Percentiles rank a stretch among this genome's conserved stretches.
phyloP scores from a whole-genome alignment of 2,329 filamentous ascomycete species.

The Botryotinia globosa region DNA sequence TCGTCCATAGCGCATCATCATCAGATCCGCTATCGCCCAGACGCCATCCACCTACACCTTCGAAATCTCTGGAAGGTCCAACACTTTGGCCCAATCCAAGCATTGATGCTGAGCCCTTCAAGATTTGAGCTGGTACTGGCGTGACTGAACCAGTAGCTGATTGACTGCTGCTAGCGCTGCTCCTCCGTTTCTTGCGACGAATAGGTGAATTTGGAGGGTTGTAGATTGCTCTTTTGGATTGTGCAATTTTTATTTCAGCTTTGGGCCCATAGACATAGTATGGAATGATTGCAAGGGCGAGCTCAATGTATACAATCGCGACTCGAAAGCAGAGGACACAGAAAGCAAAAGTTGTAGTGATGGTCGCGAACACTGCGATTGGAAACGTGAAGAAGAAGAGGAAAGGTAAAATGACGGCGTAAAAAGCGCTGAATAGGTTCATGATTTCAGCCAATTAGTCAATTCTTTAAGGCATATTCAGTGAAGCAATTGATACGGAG shows the following conservation, averaged over 20 bases:
- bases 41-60: slow-evolving; percentile 59
- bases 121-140: slow-evolving; percentile 30
- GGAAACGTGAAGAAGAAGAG: slow-evolving; percentile 61
- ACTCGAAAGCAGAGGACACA: slow-evolving; percentile 59
- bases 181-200: slow-evolving; percentile 27
- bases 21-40: slow-evolving; percentile 41
- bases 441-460: slow-evolving; percentile 39
- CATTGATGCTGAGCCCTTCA: slow-evolving; percentile 26
- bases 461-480: not conserved
- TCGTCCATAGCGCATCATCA: slow-evolving; percentile 47
- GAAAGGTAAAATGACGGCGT: slow-evolving; percentile 59
- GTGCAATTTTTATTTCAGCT: not conserved
- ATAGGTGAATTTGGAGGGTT: slow-evolving; percentile 19
- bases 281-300: slow-evolving; percentile 56
- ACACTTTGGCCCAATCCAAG: slow-evolving; percentile 47
- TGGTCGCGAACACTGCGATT: slow-evolving; percentile 58
- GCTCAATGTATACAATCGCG: slow-evolving; percentile 60
- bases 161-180: slow-evolving; percentile 35
- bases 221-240: slow-evolving; percentile 6
- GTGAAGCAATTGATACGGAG: not conserved
- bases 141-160: slow-evolving; percentile 29
- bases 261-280: slow-evolving; percentile 47
- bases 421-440: slow-evolving; percentile 53
- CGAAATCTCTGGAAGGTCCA: slow-evolving; percentile 55
- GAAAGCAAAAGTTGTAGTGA: slow-evolving; percentile 62